Base-by-base conservation (phyloP, 176 grass and related monocot species). In the Cymbopogon citratus region DNA sequence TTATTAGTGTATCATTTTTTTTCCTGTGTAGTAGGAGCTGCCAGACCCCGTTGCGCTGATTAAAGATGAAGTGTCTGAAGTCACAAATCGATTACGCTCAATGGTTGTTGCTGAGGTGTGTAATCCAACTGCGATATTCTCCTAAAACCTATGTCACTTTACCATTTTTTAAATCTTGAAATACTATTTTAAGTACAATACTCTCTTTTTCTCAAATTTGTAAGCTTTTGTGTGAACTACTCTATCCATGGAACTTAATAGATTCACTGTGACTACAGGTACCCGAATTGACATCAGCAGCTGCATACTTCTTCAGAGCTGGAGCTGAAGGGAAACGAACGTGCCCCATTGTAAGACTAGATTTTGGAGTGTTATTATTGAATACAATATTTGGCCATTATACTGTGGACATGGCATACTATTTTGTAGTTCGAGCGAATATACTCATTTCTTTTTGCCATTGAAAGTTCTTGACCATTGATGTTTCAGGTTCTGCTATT, bases 291-390 rank as follows among this genome's bases (percentile, higher is more conserved):
- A 84, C 84, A 45, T 79, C 81, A 66, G 87, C 85, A 78, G 87
- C 87, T 87, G 87, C 86, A 75, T 93, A 93, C 63, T 93, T 90
- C 43, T 93, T 93, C 81, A 85, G 85, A 87, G 62, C 66, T 66
- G 91, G 87, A 82, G 81, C 48, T 70, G 87, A 93, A 85, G 91
- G 91, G 41, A 93, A 90, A 87, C 82, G 85, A 90, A 87, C 86
- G 9, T 84, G 91, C 19, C 87, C 91, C 40, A 90, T 78, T 69
- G 85, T 90, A 87, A 80, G 81, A 31, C 31, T 46, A 84, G 14
- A n/a, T n/a, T n/a, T n/a, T n/a, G n/a, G n/a, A n/a, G n/a, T n/a
- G n/a, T n/a, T n/a, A n/a, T n/a, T n/a, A n/a, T n/a, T n/a, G n/a
- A n/a, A n/a, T n/a, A n/a, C n/a, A n/a, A n/a, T n/a, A n/a, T n/a